Conservation (phyloP, 139 green algal genomes). For the Desmodesmus armatus region DNA sequence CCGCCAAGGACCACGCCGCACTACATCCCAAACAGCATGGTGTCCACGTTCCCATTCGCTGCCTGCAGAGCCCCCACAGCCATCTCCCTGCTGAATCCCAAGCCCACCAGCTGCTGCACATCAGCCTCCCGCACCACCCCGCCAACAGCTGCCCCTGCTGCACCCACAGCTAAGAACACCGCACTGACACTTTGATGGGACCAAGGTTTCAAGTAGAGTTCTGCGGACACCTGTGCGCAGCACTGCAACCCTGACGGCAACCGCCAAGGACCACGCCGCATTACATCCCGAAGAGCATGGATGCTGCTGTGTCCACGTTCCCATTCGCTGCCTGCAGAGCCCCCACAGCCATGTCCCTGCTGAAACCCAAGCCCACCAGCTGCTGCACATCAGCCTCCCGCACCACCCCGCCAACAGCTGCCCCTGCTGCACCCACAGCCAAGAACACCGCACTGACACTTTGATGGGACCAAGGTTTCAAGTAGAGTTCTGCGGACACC, state of each 20-base stretch:
- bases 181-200: too few species aligned
- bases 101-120: constrained; percentile 66
- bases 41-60: constrained; percentile 77
- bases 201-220: too few species aligned
- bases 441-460: too few species aligned
- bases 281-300: constrained; percentile 76
- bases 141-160: constrained; percentile 17
- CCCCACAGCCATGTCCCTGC: constrained; percentile 54
- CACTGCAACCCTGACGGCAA: too few species aligned
- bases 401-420: neutral
- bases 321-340: constrained; percentile 74
- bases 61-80: constrained; percentile 68
- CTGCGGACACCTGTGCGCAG: too few species aligned
- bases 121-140: constrained; percentile 53
- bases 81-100: constrained; percentile 72
- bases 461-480: too few species aligned
- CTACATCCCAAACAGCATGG: constrained; percentile 76
- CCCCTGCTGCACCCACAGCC: constrained; percentile 25
- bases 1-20: too few species aligned
- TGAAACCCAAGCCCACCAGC: constrained; percentile 77
- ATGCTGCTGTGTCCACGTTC: constrained; percentile 79
- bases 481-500: too few species aligned
- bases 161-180: too few species aligned
- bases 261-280: too few species aligned
- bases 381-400: constrained; percentile 63